phyloP scores from a whole-genome alignment of 192 early-diverging fungal species.

The Coemansia biformis region DNA sequence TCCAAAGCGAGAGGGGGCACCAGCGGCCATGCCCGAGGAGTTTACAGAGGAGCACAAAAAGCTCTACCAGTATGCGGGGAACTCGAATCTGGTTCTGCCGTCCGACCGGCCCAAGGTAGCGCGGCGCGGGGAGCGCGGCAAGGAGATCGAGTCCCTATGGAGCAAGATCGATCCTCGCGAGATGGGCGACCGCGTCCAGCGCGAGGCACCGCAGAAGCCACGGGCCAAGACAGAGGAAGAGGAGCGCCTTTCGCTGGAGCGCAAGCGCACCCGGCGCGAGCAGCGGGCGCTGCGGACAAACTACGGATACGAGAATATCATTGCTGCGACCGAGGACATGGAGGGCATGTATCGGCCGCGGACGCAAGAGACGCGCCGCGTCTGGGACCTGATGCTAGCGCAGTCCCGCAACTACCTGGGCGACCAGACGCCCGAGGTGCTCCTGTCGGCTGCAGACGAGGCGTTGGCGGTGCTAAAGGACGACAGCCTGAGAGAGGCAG shows the following conservation, averaged over 20 bases:
- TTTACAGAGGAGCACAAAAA: constrained; percentile 50
- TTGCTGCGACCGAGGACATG: constrained; percentile 82
- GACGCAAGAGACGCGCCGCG: constrained; percentile 81
- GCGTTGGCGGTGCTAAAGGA: constrained; percentile 78
- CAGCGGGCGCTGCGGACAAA: constrained; percentile 39
- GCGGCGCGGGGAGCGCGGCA: constrained; percentile 87
- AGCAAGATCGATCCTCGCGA: constrained; percentile 78
- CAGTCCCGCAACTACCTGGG: constrained; percentile 76
- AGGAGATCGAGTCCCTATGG: constrained; percentile 89
- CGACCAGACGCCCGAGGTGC: constrained; percentile 86
- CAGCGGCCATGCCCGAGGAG: constrained; percentile 44
- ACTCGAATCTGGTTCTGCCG: constrained; percentile 93
- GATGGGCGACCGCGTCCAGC: constrained; percentile 76
- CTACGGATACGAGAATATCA: constrained; percentile 62
- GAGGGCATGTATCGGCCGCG: constrained; percentile 86
- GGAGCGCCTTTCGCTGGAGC: constrained; percentile 19
- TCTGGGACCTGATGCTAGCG: constrained; percentile 85
- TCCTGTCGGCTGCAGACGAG: constrained; percentile 84
- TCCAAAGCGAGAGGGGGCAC: no score
- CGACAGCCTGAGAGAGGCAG: constrained; percentile 79
- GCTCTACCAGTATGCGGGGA: constrained; percentile 77
- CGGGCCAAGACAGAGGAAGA: constrained; percentile 52
- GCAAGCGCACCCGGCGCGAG: constrained; percentile 21
- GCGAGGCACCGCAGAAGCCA: constrained; percentile 60
- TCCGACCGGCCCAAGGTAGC: constrained; percentile 76